Base-by-base conservation (phyloP, 495 filamentous ascomycete species). In the Aspergillus carlsbadensis region DNA sequence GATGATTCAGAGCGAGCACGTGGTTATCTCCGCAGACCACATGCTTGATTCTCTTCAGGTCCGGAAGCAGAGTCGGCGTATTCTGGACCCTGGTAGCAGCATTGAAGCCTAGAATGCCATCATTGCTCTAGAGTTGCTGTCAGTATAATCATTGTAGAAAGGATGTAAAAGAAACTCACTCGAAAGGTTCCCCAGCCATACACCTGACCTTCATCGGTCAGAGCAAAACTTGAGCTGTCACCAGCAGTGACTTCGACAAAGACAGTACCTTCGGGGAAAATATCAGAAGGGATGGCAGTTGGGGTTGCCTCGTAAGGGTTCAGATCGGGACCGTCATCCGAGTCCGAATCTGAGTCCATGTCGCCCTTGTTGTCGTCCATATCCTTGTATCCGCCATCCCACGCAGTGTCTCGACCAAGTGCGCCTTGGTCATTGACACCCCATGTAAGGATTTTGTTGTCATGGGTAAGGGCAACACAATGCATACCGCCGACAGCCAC, bases 101-200 rank as follows among this genome's bases (percentile, higher is more conserved):
- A 62, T 77, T 70, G 62, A 84, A 87, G 5, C 81, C 81, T 40
- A 84, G 64, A 39, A 83, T 75, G 52, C 82, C 82, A 64, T 84
- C 81, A 54, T 81, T 84, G 66, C 74, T 80, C 81, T 80, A 55
- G 10, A 48, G 1, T 13, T 1, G 18, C 14, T 37, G 54, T 74
- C 64, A 71, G 64, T n/a, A n/a, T n/a, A n/a, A n/a, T n/a, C n/a
- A n/a, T n/a, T n/a, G n/a, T n/a, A 29, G 8, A 29, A 29, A 29
- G 8, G 14, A 39, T 4, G 50, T 17, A 10, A 18, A 52, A 46
- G 40, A 31, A 13, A 58, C 82, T 72, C 74, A 86, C 84, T 44
- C 80, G 70, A 70, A 88, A 89, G n/a, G 82, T 84, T 55, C 86
- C 86, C 86, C 86, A 89, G 26, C 85, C 86, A 64, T 84, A 88